phyloP scores from a whole-genome alignment of 306 rosid genomes.

The Nissolia schottii region DNA sequence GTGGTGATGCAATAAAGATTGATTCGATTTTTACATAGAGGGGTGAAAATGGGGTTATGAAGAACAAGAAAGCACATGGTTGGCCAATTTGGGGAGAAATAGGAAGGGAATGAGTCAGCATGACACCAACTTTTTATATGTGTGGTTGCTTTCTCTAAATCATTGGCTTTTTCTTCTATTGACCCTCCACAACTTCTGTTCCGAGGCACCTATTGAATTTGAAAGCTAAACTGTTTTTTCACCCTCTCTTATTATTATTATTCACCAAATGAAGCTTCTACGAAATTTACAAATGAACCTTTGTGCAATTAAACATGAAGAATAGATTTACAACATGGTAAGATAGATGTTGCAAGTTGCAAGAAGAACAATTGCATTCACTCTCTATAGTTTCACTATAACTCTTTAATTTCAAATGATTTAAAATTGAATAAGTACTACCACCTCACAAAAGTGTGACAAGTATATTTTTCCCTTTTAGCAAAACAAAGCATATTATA shows the following conservation, averaged over 20 bases:
- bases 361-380: no score
- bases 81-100: constrained; percentile 19
- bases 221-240: constrained; percentile 5
- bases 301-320: no score
- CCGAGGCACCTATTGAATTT: neutral
- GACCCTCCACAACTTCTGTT: constrained; percentile 6
- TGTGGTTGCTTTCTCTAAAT: constrained; percentile 38
- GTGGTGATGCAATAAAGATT: neutral
- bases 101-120: constrained; percentile 24
- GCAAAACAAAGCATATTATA: neutral
- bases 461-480: neutral
- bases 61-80: constrained; percentile 13
- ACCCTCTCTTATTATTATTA: neutral
- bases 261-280: constrained; percentile 21
- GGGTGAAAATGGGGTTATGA: constrained; percentile 6
- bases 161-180: constrained; percentile 23
- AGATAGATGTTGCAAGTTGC: neutral
- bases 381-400: neutral
- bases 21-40: constrained; percentile 4
- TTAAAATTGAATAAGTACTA: no score
- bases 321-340: no score
- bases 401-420: no score
- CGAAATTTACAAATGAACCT: neutral
- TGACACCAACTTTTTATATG: constrained; percentile 10
- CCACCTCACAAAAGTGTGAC: no score